phyloP scores from a whole-genome alignment of 208 protist genomes.

The Leishmania martiniquensis region DNA sequence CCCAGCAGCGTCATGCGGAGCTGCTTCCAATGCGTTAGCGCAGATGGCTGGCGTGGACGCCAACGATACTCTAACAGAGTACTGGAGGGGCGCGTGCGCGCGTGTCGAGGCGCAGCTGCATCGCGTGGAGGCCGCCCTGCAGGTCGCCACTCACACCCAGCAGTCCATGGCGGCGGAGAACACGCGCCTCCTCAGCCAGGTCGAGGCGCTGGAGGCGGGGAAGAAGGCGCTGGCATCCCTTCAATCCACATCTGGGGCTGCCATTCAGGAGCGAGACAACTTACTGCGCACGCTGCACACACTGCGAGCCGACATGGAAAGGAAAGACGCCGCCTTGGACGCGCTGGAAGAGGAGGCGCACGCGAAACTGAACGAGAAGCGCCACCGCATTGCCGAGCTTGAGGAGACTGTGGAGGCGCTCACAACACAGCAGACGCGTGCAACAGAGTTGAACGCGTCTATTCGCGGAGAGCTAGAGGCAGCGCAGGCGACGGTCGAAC shows the following conservation, averaged over 20 bases:
- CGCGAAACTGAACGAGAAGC: conserved; percentile 77
- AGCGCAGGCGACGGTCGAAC: conserved; percentile 17
- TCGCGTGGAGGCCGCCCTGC: conserved; percentile 41
- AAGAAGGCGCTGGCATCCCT: conserved; percentile 17
- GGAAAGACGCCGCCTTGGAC: conserved; percentile 58
- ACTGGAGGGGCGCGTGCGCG: conserved; percentile 37
- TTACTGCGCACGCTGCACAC: conserved; percentile 77
- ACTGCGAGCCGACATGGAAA: conserved; percentile 57
- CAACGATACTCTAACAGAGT: conserved; percentile 9
- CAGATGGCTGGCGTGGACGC: neutral
- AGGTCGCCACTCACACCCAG: conserved; percentile 40
- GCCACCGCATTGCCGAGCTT: conserved; percentile 58
- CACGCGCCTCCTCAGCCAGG: conserved; percentile 47
- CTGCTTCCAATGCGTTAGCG: neutral
- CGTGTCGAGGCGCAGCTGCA: conserved; percentile 30
- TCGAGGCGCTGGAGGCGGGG: conserved; percentile 34
- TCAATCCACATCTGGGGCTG: conserved; percentile 5
- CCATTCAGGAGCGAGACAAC: conserved; percentile 63
- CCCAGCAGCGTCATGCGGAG: neutral
- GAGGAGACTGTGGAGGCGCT: conserved; percentile 44
- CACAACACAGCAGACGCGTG: conserved; percentile 20
- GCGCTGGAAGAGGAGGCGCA: conserved; percentile 71
- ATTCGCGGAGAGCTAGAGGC: conserved; percentile 31
- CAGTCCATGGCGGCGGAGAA: conserved; percentile 53
- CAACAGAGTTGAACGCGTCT: conserved; percentile 39